Evolutionary conservation across 768 basidiomycete genomes (phyloP), one percentile per base, ranked within the genome.

Genomic region (Kwoniella dejecticola): DNA sequence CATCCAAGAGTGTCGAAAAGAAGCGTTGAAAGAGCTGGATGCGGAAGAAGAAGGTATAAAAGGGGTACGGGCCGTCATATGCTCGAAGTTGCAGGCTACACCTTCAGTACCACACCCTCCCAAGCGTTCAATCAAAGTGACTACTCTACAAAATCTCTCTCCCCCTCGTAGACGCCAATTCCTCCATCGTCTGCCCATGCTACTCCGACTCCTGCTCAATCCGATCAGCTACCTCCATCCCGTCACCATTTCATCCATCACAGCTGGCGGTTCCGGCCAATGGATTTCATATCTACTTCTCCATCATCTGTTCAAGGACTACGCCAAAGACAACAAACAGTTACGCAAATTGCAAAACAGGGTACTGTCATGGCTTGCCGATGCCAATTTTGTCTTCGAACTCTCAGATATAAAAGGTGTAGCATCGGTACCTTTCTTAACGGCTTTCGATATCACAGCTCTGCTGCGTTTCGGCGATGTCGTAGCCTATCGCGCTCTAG

Each of bases 191-290:
- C 11, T 61, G 36, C 64, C 64, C 2, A 49, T 66, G 54, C 26
- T 66, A 15, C 55, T 66, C 29, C 59, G 64, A 47, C 54, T 66
- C 2, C 23, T 66, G 6, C 60, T 66, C 33, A 66, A 66, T 45
- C 64, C 64, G n/a, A 60, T 66, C 64, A 48, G 41, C 17, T 66
- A 66, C 49, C 41, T 66, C 15, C 64, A 66, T 30, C 64, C 64
- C 7, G 64, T 66, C 52, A 30, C n/a, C 10, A 62, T 66, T 15
- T 50, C 59, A 1, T 61, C 59, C 6, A 66, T 66, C 52, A 66
- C 64, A 13, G 59, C 60, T 1, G 64, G 27, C 1, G 64, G 64
- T 3, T 61, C 60, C 3, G 64, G 64, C 8, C 31, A 47, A 23
- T 57, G 49, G 47, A 57, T 62, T n/a, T 50, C 60, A 3, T 47